Percentiles rank a stretch among this genome's conserved stretches.
These are phyloP conservation scores for Yarrowia sp. DNA, from an alignment of 805 yeast genomes.

Conservation along the genomic window DNA sequence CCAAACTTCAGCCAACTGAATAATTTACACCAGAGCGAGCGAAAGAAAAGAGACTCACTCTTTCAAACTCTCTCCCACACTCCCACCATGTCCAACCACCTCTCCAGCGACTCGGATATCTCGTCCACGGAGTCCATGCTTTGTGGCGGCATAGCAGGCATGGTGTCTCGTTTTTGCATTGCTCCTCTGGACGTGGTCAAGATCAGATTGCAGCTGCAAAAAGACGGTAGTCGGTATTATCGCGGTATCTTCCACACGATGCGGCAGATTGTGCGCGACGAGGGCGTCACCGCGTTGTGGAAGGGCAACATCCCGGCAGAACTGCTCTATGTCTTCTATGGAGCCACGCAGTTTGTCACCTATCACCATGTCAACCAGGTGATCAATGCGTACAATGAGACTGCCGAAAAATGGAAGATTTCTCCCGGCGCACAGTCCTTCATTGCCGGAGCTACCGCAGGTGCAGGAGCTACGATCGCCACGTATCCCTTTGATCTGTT, in stretches of 20 bases:
- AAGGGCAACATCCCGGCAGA: slow-evolving; percentile 96
- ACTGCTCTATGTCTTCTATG: slow-evolving; percentile 80
- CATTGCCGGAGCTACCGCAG: slow-evolving; percentile 78
- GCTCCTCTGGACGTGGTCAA: slow-evolving; percentile 85
- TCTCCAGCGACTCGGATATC: slow-evolving; percentile 57
- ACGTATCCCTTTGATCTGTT: slow-evolving; percentile 94
- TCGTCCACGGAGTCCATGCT: slow-evolving; percentile 61
- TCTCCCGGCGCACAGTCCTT: slow-evolving; percentile 56
- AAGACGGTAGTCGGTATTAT: slow-evolving; percentile 47
- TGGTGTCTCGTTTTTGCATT: slow-evolving; percentile 63
- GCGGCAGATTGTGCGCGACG: slow-evolving; percentile 58
- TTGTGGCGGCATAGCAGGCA: slow-evolving; percentile 78
- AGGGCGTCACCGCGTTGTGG: slow-evolving; percentile 85
- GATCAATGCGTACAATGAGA: slow-evolving; percentile 48
- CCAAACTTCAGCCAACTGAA: slow-evolving; percentile 3
- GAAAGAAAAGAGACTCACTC: not conserved
- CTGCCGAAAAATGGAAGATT: slow-evolving; percentile 44
- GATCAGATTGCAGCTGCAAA: slow-evolving; percentile 72
- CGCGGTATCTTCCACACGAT: slow-evolving; percentile 52
- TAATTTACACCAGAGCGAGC: not conserved
- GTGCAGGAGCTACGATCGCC: slow-evolving; percentile 69
- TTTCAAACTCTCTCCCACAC: too few species aligned
- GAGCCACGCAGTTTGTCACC: slow-evolving; percentile 81
- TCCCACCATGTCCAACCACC: slow-evolving; percentile 42
- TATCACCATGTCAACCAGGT: slow-evolving; percentile 62